A percentile compares a stretch with the other conserved stretches of the same genome.
Conservation (phyloP, 805 yeast species). For the Kluyveromyces aestuarii region DNA sequence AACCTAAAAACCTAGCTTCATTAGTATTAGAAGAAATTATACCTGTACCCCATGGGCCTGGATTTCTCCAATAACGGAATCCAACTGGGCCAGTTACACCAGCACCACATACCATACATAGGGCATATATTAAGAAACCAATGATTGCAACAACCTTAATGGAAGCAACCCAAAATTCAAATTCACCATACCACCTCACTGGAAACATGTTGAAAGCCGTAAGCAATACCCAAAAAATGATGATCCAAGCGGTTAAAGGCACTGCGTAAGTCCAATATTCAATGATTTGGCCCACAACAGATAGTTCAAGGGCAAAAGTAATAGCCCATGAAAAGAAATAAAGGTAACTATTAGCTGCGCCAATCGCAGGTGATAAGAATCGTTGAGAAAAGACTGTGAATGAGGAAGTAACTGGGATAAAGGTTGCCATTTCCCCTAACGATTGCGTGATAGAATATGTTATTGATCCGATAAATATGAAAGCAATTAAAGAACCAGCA, state of each 20-base stretch:
- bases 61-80: conserved; percentile 73
- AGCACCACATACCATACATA: conserved; percentile 70
- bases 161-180: conserved; percentile 67
- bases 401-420: conserved; percentile 57
- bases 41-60: conserved; percentile 70
- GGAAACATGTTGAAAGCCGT: conserved; percentile 52
- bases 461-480: conserved; percentile 54
- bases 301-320: conserved; percentile 65
- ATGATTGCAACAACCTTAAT: conserved; percentile 58
- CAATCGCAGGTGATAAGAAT: conserved; percentile 61
- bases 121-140: conserved; percentile 60
- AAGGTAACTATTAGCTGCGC: conserved; percentile 63
- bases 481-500: conserved; percentile 55
- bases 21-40: conserved; percentile 37
- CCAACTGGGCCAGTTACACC: conserved; percentile 64
- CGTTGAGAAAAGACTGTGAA: conserved; percentile 63
- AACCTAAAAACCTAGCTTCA: conserved; percentile 57
- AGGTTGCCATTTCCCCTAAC: conserved; percentile 76
- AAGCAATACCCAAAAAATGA: conserved; percentile 52
- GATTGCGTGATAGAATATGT: conserved; percentile 62
- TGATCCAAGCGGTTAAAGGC: conserved; percentile 66
- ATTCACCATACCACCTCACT: conserved; percentile 62
- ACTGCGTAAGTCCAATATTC: conserved; percentile 60
- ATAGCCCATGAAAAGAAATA: conserved; percentile 76
- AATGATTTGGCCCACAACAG: conserved; percentile 60